Percentiles rank a stretch among this genome's conserved stretches.
These are phyloP conservation scores for Pterocarpus santalinus DNA, from an alignment of 306 rosid species.

Conservation along the genomic window DNA sequence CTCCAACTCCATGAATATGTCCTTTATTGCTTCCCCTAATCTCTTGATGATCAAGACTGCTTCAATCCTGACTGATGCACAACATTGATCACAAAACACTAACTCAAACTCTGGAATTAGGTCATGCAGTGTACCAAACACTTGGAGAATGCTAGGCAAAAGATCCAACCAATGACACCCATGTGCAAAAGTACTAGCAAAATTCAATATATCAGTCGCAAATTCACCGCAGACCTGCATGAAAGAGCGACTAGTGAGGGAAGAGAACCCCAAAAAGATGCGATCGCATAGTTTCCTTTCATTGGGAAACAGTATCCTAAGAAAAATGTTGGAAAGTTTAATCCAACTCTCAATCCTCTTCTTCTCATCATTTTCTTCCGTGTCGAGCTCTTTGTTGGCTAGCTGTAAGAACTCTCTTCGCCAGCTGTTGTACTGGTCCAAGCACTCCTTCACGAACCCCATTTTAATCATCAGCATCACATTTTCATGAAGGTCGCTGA, in stretches of 20 bases:
- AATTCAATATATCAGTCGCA: slow-evolving; percentile 62
- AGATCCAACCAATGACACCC: slow-evolving; percentile 65
- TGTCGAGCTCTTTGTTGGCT: slow-evolving; percentile 57
- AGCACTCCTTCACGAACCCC: slow-evolving; percentile 71
- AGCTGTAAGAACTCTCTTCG: slow-evolving; percentile 66
- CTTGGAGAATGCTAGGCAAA: slow-evolving; percentile 53
- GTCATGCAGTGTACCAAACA: slow-evolving; percentile 72
- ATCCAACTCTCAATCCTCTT: slow-evolving; percentile 72
- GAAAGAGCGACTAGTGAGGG: slow-evolving; percentile 66
- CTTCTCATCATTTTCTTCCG: slow-evolving; percentile 58
- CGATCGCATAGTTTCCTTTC: slow-evolving; percentile 74
- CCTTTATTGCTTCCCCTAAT: slow-evolving; percentile 2
- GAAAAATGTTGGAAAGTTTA: slow-evolving; percentile 54
- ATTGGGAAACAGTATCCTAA: slow-evolving; percentile 68
- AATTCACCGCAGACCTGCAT: slow-evolving; percentile 75
- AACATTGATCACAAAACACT: slow-evolving; percentile 62
- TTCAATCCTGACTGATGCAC: neutral
- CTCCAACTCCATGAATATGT: slow-evolving; percentile 10
- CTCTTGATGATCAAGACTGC: neutral
- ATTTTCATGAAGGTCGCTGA: slow-evolving; percentile 70
- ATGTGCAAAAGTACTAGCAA: slow-evolving; percentile 62
- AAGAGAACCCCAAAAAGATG: slow-evolving; percentile 65
- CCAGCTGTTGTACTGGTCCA: slow-evolving; percentile 60
- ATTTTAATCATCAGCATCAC: slow-evolving; percentile 72
- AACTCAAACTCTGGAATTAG: slow-evolving; percentile 66